Evolutionary conservation across 352 stramenopile species (phyloP).

Genomic region (Globisporangium perplexum): DNA sequence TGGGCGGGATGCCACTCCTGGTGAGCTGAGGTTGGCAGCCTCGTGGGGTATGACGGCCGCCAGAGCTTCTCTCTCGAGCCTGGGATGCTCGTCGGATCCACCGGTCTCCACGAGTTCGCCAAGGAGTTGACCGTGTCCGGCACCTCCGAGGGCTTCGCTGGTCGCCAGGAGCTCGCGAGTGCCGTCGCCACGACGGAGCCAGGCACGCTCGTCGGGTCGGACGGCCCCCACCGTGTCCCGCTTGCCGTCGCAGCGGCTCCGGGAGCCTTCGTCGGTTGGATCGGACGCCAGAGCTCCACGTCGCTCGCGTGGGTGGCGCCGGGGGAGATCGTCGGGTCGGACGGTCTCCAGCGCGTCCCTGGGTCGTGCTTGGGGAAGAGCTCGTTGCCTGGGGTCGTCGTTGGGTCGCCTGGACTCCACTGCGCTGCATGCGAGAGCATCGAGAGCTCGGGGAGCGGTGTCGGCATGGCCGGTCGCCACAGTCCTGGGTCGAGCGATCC

Average conservation of each 20-base stretch:
- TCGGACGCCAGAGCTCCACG: neutral
- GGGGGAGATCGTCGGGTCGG: neutral
- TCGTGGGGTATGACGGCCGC: neutral
- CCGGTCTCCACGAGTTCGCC: neutral
- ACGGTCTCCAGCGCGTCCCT: neutral
- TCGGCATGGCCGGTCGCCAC: neutral
- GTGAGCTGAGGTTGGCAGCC: neutral
- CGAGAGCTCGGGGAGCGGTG: neutral
- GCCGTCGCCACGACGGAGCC: neutral
- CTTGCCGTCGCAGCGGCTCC: neutral
- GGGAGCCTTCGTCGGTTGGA: neutral
- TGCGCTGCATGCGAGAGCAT: neutral
- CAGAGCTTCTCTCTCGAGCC: constrained; percentile 2
- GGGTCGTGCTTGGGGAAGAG: neutral
- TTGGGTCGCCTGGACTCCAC: neutral
- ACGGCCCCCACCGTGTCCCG: neutral
- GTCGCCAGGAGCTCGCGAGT: neutral
- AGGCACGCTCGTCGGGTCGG: neutral
- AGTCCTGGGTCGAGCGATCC: neutral
- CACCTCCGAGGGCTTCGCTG: neutral
- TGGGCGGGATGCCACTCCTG: constrained; percentile 1
- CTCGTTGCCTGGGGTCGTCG: neutral
- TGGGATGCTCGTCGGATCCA: neutral
- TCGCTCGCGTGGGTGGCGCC: neutral
- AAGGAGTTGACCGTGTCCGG: neutral